phyloP scores from a whole-genome alignment of 2,329 filamentous ascomycete species.

The Botrytis aclada region DNA sequence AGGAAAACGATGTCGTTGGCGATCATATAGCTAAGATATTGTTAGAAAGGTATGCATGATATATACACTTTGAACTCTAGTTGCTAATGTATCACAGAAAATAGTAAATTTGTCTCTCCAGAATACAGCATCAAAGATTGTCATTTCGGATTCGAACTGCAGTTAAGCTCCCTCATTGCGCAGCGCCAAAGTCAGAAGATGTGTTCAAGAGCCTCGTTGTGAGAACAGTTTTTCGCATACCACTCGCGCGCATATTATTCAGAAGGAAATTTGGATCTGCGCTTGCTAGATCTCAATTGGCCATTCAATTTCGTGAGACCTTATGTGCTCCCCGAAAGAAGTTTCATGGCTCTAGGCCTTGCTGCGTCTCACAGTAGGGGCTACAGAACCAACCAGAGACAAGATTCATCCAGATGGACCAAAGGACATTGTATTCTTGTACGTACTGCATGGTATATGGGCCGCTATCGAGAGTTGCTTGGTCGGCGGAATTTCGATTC shows the following conservation, averaged over 20 bases:
- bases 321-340: background rate
- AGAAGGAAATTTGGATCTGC: background rate
- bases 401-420: background rate
- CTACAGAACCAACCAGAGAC: background rate
- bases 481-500: slow-evolving; percentile 82
- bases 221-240: background rate
- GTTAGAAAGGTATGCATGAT: slow-evolving; percentile 6
- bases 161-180: background rate
- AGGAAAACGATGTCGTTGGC: slow-evolving; percentile 82
- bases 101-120: background rate
- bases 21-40: slow-evolving; percentile 70
- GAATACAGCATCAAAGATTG: background rate
- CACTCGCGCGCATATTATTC: background rate
- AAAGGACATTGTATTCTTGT: background rate
- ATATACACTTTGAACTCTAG: background rate
- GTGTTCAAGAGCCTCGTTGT: background rate
- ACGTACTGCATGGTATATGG: slow-evolving; percentile 80
- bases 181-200: background rate
- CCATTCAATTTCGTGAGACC: background rate
- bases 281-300: background rate
- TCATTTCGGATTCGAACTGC: background rate
- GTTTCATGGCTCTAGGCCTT: background rate
- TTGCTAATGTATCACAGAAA: background rate
- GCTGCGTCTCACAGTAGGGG: background rate
- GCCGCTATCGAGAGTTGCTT: slow-evolving; percentile 87